These are phyloP conservation scores for Mycena alexandri DNA, from an alignment of 768 basidiomycete genomes.

Conservation along the genomic window DNA sequence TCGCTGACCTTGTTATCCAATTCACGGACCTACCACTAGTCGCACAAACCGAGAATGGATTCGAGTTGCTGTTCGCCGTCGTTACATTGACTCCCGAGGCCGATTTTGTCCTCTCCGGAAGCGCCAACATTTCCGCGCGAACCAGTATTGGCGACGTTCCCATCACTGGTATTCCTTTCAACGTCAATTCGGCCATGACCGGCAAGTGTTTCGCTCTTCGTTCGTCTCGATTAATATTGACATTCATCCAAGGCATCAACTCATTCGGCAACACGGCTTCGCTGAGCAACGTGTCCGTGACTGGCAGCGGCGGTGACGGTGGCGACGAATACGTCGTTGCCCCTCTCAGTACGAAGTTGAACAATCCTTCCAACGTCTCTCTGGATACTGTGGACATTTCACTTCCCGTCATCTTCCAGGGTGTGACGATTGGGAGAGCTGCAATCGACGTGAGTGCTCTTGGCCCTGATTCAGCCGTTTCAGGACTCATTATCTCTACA, in stretches of 20 bases:
- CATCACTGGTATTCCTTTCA: slow-evolving; percentile 73
- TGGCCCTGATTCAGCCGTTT: neutral
- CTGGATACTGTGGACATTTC: slow-evolving; percentile 69
- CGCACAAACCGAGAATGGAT: slow-evolving; percentile 67
- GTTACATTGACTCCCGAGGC: slow-evolving; percentile 65
- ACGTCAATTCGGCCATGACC: slow-evolving; percentile 67
- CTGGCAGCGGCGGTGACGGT: slow-evolving; percentile 74
- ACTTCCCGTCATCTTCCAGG: slow-evolving; percentile 70
- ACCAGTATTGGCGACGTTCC: slow-evolving; percentile 76
- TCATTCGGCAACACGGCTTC: slow-evolving; percentile 66
- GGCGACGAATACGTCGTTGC: slow-evolving; percentile 70
- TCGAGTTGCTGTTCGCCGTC: slow-evolving; percentile 67
- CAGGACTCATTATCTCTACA: slow-evolving; percentile 40
- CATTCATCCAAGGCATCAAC: slow-evolving; percentile 61
- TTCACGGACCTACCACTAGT: slow-evolving; percentile 69
- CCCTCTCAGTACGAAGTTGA: slow-evolving; percentile 67
- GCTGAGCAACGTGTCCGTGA: slow-evolving; percentile 69
- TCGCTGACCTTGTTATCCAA: slow-evolving; percentile 68
- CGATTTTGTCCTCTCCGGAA: slow-evolving; percentile 65
- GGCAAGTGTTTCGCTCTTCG: slow-evolving; percentile 49
- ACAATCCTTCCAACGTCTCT: slow-evolving; percentile 79
- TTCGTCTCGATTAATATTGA: slow-evolving; percentile 3
- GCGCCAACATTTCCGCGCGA: slow-evolving; percentile 68
- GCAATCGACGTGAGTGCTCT: slow-evolving; percentile 63
- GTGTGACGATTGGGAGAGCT: slow-evolving; percentile 69